Base-by-base conservation (phyloP, 1,284 basidiomycete species). In the Irpex sp. region DNA sequence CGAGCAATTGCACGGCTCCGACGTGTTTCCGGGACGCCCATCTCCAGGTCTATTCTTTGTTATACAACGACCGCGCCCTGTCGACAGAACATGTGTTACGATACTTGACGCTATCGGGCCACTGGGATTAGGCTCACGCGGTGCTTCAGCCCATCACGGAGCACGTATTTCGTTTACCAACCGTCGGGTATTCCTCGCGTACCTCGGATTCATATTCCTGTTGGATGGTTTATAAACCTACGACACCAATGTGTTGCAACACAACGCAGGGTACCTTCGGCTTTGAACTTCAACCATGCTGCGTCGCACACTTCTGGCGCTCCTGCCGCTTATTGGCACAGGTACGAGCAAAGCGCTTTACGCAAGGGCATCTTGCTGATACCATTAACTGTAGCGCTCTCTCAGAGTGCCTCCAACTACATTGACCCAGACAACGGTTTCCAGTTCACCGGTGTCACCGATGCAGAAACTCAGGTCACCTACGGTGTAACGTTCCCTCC, bases 401-500 rank as follows among this genome's bases (percentile, higher is more conserved):
- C 81, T 15, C 83, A 75, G 80, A 71, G 70, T 60, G 72, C 71
- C 9, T 65, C 72, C 13, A 64, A 62, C 31, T 86, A 81, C 69
- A 77, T 77, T 51, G 84, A 85, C 67, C 73, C 81, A 6, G 81
- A 78, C 64, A 85, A 81, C 67, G 84, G 85, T 57, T 85, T 86
- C 66, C 77, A 78, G 40, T 86, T 86, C 73, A 80, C 77, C 66
- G 84, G 84, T 57, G 69, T 78, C 60, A 81, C 79, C 4, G 84
- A 85, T 58, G 75, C 82, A 26, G 78, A 76, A 1, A 79, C 85
- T 68, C 59, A 69, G 19, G 82, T 86, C 4, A 80, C 79, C 26
- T 84, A 82, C 67, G 85, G 84, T 62, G 81, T 80, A 64, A 75
- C 82, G 47, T 83, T 87, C 68, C 85, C 84, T 19, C 81, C 82